Evolutionary conservation across 2,329 filamentous ascomycete species (phyloP).

Genomic region (Chalaropsis thielavioides): DNA sequence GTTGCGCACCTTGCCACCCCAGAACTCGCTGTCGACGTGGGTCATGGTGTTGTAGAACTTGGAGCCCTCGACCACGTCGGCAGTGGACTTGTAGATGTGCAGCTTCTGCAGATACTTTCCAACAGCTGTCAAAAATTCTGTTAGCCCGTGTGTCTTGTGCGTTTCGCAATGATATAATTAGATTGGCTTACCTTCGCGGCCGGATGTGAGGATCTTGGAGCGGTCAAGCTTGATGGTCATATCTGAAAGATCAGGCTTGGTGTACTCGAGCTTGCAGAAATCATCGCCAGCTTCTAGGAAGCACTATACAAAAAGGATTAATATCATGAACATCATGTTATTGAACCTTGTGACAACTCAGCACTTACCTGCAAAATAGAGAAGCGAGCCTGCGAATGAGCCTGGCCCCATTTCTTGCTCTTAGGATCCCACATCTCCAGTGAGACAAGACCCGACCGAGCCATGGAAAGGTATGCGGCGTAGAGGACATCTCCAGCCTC

Average conservation of each 20-base stretch:
- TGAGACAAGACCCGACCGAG: constrained; percentile 73
- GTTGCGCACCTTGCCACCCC: constrained; percentile 63
- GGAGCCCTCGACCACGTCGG: constrained; percentile 63
- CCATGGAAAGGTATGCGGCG: constrained; percentile 82
- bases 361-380: constrained; percentile 51
- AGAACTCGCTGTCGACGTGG: constrained; percentile 65
- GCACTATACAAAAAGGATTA: constrained; percentile 31
- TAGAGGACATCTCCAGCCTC: constrained; percentile 81
- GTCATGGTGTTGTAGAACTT: constrained; percentile 76
- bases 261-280: constrained; percentile 71
- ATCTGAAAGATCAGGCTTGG: constrained; percentile 60
- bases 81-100: constrained; percentile 84
- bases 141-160: constrained; percentile 20
- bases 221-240: constrained; percentile 72
- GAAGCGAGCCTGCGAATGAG: constrained; percentile 83
- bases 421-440: constrained; percentile 94
- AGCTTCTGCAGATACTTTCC: constrained; percentile 79
- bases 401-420: constrained; percentile 79
- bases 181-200: constrained; percentile 45
- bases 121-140: constrained; percentile 40
- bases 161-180: not conserved
- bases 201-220: constrained; percentile 69
- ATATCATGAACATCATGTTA: not conserved
- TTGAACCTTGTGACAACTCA: not conserved
- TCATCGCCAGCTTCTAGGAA: constrained; percentile 76